Base-by-base conservation (phyloP, 768 basidiomycete species). In the Pseudohyphozyma bogoriensis region DNA sequence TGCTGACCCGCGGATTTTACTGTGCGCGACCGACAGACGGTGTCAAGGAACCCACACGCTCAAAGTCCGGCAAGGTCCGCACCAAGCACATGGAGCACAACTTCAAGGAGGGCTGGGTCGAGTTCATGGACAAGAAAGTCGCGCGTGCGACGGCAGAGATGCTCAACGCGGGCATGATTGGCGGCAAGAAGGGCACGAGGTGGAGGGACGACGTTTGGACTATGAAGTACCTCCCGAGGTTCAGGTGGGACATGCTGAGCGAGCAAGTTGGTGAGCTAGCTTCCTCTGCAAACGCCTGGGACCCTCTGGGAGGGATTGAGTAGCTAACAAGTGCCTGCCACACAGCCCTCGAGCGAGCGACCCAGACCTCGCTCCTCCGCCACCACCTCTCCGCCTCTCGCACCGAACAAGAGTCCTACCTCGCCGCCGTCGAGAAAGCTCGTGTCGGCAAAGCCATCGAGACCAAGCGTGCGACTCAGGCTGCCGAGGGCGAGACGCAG, bases 171-270 rank as follows among this genome's bases (percentile, higher is more conserved):
- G 85, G 91, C 69, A 81, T 89, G 1, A 91, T 99, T 61, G 95
- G 64, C 26, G 90, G 89, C 3, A 92, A 89, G 77, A 90, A 89
- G 72, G 85, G 86, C 8, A 80, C 83, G 3, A 79, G 89, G 59
- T 96, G 89, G 88, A 79, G 89, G 72, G 93, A 97, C 71, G 95
- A 99, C 66, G 84, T 99, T 11, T 99, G 95, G 95, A 96, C 95
- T 58, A 93, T 97, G 90, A 93, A 93, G 72, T 99, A 99, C 73
- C 77, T 99, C 2, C 92, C 92, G 12, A 86, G 83, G 70, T 99
- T 97, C 79, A 95, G 92, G 70, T 99, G 95, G 95, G 84, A 86
- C 74, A 95, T 95, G 93, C 78, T 99, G 60, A 92, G 89, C 9
- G 95, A 97, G 74, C 93, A 96, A 80, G 85, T 99, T 68, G 90